These are phyloP conservation scores for Xylaria castorea DNA, from an alignment of 495 filamentous ascomycete species.

Conservation along the genomic window DNA sequence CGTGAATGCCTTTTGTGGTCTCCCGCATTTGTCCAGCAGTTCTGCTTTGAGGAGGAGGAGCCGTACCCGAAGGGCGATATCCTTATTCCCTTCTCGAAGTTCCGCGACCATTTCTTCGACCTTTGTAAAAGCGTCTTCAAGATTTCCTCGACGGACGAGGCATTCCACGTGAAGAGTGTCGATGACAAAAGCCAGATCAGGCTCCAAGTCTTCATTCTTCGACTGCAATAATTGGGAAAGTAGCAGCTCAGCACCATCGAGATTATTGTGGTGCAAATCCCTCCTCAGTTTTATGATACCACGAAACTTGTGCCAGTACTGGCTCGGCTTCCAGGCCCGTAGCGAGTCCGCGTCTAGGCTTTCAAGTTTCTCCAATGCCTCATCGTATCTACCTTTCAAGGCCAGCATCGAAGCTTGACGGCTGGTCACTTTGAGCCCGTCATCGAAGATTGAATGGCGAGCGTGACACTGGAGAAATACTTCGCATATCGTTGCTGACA, in stretches of 20 bases:
- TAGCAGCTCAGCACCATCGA: conserved; percentile 70
- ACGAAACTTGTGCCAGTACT: conserved; percentile 78
- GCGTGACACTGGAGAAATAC: conserved; percentile 79
- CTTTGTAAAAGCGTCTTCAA: conserved; percentile 66
- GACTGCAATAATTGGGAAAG: conserved; percentile 64
- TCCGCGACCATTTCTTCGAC: conserved; percentile 71
- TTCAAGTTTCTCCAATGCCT: conserved; percentile 71
- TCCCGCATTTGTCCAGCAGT: conserved; percentile 72
- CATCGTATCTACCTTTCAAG: conserved; percentile 70
- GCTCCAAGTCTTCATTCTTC: conserved; percentile 58
- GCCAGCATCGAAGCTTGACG: conserved; percentile 55
- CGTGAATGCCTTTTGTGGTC: conserved; percentile 82
- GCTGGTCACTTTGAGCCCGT: conserved; percentile 68
- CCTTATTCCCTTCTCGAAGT: conserved; percentile 72
- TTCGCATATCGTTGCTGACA: conserved; percentile 73
- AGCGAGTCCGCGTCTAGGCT: conserved; percentile 66
- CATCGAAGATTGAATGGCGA: conserved; percentile 70
- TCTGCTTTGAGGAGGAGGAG: conserved; percentile 79
- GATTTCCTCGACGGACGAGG: conserved; percentile 67
- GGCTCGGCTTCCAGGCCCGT: conserved; percentile 77
- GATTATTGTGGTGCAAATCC: conserved; percentile 73
- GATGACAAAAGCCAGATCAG: conserved; percentile 75
- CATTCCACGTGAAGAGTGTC: conserved; percentile 74
- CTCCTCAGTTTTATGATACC: conserved; percentile 74
- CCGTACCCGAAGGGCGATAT: conserved; percentile 75